Conservation (phyloP, 2,329 filamentous ascomycete species). For the Akanthomyces uredinophilus region DNA sequence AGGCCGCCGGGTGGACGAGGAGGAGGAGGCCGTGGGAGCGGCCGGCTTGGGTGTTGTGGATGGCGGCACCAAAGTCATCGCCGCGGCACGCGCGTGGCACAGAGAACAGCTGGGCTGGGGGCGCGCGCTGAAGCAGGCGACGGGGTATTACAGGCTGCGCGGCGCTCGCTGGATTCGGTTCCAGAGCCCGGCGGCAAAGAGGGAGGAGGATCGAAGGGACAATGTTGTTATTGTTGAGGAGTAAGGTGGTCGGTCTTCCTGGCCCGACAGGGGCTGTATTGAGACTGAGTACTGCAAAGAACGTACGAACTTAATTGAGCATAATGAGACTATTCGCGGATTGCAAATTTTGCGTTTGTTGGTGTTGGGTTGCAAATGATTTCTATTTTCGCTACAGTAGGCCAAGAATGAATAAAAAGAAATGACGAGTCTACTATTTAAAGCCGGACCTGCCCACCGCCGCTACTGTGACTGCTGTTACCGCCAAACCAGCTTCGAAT, state of each 20-base stretch:
- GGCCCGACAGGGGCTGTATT: no score
- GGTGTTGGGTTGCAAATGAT: neutral
- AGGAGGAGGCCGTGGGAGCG: conserved; percentile 22
- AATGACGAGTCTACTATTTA: conserved; percentile 14
- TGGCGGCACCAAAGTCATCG: conserved; percentile 18
- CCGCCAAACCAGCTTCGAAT: conserved; percentile 57
- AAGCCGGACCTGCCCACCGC: conserved; percentile 31
- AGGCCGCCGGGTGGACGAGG: conserved; percentile 15
- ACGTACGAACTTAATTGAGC: neutral
- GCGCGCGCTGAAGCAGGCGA: conserved; percentile 39
- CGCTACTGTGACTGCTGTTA: conserved; percentile 21
- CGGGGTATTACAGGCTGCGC: conserved; percentile 28
- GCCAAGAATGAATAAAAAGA: neutral
- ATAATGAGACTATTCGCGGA: neutral
- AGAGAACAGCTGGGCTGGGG: conserved; percentile 41
- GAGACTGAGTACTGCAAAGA: neutral
- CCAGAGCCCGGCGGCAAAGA: neutral
- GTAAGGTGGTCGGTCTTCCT: no score
- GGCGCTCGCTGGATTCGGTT: conserved; percentile 10
- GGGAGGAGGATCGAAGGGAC: neutral
- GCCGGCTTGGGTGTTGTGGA: neutral
- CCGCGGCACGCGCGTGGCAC: conserved; percentile 34
- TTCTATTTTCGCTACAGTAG: neutral
- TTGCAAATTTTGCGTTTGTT: neutral
- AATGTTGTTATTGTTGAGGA: neutral